These are phyloP conservation scores for Ophiostoma ips DNA, from an alignment of 2,329 filamentous ascomycete species.

Conservation along the genomic window DNA sequence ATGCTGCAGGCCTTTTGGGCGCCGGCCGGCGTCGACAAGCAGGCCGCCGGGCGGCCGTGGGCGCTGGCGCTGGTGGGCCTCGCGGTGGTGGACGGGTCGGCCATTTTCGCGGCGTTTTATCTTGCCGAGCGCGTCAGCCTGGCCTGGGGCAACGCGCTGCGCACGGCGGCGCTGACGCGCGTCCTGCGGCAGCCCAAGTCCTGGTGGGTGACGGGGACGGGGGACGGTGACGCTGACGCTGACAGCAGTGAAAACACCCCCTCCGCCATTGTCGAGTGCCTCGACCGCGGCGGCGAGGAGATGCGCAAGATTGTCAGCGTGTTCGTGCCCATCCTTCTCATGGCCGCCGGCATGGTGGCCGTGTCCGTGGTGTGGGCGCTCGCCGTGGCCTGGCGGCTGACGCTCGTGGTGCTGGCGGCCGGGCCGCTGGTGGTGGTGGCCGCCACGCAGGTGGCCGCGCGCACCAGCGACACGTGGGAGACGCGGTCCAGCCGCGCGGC, in stretches of 20 bases:
- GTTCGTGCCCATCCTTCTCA: conserved; percentile 57
- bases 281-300: conserved; percentile 76
- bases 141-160: conserved; percentile 60
- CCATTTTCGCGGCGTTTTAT: conserved; percentile 54
- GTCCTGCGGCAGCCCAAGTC: conserved; percentile 59
- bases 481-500: conserved; percentile 48
- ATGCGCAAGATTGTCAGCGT: conserved; percentile 71
- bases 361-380: conserved; percentile 66
- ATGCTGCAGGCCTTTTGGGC: conserved; percentile 58
- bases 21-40: conserved; percentile 29
- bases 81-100: conserved; percentile 49
- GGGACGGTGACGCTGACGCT: background rate
- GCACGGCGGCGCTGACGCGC: conserved; percentile 50
- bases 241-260: background rate
- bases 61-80: conserved; percentile 56
- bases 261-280: conserved; percentile 47
- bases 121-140: conserved; percentile 59
- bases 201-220: background rate
- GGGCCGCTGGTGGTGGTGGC: conserved; percentile 55
- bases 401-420: conserved; percentile 58
- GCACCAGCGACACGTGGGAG: conserved; percentile 60
- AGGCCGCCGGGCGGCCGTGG: conserved; percentile 45
- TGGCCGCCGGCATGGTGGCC: conserved; percentile 50
- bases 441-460: conserved; percentile 51
- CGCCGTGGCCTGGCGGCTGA: conserved; percentile 62